A percentile compares a stretch with the other conserved stretches of the same genome.
Conservation (phyloP, 352 stramenopile genomes). For the Blastocystis sp. region DNA sequence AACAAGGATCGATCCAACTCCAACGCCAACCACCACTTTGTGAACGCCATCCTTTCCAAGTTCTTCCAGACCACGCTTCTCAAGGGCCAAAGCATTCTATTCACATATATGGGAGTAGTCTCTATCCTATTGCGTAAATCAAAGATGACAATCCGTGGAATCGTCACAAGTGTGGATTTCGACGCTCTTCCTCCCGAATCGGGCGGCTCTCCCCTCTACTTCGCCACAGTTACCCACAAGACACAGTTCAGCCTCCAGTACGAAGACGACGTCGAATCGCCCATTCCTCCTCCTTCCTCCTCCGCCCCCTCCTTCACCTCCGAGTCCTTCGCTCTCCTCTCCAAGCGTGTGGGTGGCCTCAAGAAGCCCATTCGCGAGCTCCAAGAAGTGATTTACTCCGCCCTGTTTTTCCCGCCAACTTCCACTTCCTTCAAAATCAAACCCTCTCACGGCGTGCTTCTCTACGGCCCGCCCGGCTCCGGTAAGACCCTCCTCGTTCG, state of each 20-base stretch:
- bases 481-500: conserved; percentile 95
- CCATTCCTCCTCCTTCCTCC: neutral
- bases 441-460: conserved; percentile 78
- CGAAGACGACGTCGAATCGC: neutral
- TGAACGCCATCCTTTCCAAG: conserved; percentile 21
- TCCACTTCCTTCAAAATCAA: neutral
- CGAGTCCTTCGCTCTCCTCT: neutral
- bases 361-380: conserved; percentile 22
- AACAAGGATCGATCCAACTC: conserved; percentile 36
- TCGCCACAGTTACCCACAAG: neutral
- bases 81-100: conserved; percentile 52
- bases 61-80: neutral
- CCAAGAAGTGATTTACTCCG: conserved; percentile 10
- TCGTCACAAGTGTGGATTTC: conserved; percentile 8
- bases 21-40: conserved; percentile 53
- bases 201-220: neutral
- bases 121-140: neutral
- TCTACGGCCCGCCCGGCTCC: conserved; percentile 92
- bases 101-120: conserved; percentile 62
- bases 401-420: neutral
- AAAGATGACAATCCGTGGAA: conserved; percentile 33
- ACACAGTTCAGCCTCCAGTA: conserved; percentile 21
- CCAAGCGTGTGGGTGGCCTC: conserved; percentile 22
- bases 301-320: neutral
- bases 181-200: neutral